Conservation (phyloP, 768 basidiomycete genomes). For the Auricularia sp. region DNA sequence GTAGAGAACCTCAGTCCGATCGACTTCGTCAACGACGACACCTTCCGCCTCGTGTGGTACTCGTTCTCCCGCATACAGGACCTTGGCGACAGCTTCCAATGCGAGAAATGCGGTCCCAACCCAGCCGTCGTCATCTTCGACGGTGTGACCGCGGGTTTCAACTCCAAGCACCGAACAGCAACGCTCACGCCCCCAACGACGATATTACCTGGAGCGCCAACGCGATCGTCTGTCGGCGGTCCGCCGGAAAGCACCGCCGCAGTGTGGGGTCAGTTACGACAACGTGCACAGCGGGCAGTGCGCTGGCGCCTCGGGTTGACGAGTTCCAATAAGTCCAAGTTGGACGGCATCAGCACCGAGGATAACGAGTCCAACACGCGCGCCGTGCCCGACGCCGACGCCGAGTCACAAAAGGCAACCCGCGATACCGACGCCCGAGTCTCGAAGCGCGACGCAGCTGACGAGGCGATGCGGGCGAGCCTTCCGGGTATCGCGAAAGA, state of each 20-base stretch:
- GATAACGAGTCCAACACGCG: background rate
- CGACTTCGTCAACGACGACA: constrained; percentile 10
- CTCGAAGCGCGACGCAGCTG: background rate
- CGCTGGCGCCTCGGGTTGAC: background rate
- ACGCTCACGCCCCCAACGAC: background rate
- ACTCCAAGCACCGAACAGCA: background rate
- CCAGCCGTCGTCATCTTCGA: constrained; percentile 11
- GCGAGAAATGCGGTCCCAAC: constrained; percentile 9
- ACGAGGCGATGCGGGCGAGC: background rate
- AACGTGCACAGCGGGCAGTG: background rate
- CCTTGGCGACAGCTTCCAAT: constrained; percentile 6
- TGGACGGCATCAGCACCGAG: background rate
- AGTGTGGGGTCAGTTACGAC: background rate
- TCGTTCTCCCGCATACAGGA: constrained; percentile 9
- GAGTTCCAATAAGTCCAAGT: background rate
- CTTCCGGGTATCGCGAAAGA: background rate
- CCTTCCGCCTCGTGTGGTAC: constrained; percentile 11
- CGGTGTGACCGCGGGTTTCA: background rate
- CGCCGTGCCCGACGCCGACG: background rate
- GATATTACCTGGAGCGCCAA: background rate
- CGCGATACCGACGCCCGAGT: background rate
- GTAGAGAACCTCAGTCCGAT: background rate
- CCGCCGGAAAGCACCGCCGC: background rate
- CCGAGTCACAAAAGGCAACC: background rate
- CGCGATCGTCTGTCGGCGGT: background rate